These are phyloP conservation scores for Magnolia kwangsiensis DNA, from an alignment of 164 flowering plant genomes.

Conservation along the genomic window DNA sequence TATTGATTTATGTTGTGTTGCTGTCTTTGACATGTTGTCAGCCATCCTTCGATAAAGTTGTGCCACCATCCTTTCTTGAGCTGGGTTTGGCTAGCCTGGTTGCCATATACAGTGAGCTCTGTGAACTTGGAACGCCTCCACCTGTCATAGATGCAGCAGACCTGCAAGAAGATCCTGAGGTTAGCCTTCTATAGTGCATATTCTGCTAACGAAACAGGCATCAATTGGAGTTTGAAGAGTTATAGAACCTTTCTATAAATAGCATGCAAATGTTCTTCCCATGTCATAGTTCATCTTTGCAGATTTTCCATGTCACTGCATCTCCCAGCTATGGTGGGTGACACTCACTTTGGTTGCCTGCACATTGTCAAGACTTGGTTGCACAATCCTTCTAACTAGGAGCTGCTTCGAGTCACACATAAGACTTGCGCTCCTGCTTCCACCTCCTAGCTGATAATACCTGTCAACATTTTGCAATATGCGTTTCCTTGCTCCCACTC, in stretches of 20 bases:
- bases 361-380: background rate
- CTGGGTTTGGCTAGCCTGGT: constrained; percentile 67
- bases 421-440: background rate
- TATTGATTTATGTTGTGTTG: constrained; percentile 5
- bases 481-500: no score
- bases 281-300: background rate
- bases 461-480: background rate
- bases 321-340: background rate
- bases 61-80: constrained; percentile 69
- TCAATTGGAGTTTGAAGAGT: background rate
- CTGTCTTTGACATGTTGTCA: constrained; percentile 28
- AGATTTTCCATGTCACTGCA: background rate
- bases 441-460: background rate
- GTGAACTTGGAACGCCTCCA: constrained; percentile 65
- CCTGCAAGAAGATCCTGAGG: constrained; percentile 87
- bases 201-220: background rate
- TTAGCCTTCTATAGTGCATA: constrained; percentile 10
- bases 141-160: constrained; percentile 75
- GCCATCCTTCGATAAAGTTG: constrained; percentile 85
- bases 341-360: background rate
- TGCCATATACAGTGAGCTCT: constrained; percentile 68
- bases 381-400: background rate
- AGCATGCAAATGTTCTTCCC: background rate
- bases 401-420: background rate
- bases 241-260: background rate